phyloP scores from a whole-genome alignment of 2,329 filamentous ascomycete genomes.

The Ophiostoma angusticollis region DNA sequence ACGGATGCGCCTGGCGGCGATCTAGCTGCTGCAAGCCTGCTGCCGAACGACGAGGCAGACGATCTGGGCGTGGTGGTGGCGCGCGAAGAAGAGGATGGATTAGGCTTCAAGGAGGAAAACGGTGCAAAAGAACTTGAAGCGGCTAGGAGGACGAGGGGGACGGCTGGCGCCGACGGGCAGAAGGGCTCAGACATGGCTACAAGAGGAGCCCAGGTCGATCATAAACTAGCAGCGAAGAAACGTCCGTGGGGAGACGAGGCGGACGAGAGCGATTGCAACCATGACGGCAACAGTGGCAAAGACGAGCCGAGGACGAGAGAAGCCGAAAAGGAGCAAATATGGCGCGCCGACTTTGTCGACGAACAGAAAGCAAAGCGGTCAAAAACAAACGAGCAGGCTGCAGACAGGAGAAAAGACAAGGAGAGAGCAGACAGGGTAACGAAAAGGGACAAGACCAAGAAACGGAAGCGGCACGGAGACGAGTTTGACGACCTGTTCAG shows the following conservation, averaged over 20 bases:
- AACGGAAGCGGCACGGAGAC: slow-evolving; percentile 30
- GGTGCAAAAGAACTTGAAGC: not conserved
- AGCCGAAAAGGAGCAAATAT: too few relatives aligned
- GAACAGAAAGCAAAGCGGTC: slow-evolving; percentile 3
- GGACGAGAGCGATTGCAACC: too few relatives aligned
- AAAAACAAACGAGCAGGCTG: not conserved
- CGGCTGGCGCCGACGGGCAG: too few relatives aligned
- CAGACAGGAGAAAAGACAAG: not conserved
- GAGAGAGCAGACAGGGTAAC: not conserved
- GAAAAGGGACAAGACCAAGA: slow-evolving; percentile 14
- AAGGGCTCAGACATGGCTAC: too few relatives aligned
- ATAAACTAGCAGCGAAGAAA: too few relatives aligned
- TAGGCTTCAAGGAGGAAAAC: not conserved
- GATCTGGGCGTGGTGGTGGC: slow-evolving; percentile 13
- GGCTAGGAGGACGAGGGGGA: slow-evolving; percentile 31
- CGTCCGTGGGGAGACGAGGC: too few relatives aligned
- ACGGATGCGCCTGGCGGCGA: too few relatives aligned
- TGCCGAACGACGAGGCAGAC: slow-evolving; percentile 1
- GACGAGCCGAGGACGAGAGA: too few relatives aligned
- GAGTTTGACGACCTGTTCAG: slow-evolving; percentile 63
- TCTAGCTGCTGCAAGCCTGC: too few relatives aligned
- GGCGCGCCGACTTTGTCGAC: too few relatives aligned
- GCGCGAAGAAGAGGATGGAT: slow-evolving; percentile 1
- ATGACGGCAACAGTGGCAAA: too few relatives aligned
- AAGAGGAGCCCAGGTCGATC: too few relatives aligned